Conservation (phyloP, 148 eudicot species). For the Suaeda aralocaspica region DNA sequence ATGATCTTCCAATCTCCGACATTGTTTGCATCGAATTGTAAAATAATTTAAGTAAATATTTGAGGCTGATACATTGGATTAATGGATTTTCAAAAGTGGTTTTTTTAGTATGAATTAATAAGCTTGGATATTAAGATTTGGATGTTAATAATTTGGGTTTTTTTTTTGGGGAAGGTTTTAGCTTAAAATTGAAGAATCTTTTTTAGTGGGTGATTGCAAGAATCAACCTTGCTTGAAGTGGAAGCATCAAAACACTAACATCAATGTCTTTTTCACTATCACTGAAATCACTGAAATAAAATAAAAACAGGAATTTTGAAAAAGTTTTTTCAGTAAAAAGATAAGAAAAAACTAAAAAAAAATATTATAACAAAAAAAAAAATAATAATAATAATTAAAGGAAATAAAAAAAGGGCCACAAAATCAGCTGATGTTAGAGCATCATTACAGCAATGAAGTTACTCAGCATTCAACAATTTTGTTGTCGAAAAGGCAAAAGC, state of each 20-base stretch:
- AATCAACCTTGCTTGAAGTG: constrained; percentile 25
- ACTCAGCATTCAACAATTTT: too few relatives aligned
- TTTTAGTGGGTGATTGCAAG: not conserved
- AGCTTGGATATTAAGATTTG: constrained; percentile 10
- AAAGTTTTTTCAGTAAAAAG: not conserved
- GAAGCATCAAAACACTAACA: constrained; percentile 31
- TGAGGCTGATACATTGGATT: not conserved
- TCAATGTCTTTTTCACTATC: constrained; percentile 22
- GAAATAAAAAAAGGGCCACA: constrained; percentile 6
- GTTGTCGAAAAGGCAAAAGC: not conserved
- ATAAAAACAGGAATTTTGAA: not conserved
- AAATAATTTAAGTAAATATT: not conserved
- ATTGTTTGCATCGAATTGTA: constrained; percentile 30
- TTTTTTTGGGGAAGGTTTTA: not conserved
- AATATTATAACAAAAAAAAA: too few relatives aligned
- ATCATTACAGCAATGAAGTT: constrained; percentile 13
- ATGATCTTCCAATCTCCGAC: constrained; percentile 42
- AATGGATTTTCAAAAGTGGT: not conserved
- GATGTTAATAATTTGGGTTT: not conserved
- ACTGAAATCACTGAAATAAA: constrained; percentile 19
- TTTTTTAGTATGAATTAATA: not conserved
- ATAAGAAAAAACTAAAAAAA: not conserved
- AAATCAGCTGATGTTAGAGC: constrained; percentile 12
- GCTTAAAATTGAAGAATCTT: not conserved
- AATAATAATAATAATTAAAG: not conserved